phyloP scores from a whole-genome alignment of 2,329 filamentous ascomycete genomes.

The Colletotrichum sp. region DNA sequence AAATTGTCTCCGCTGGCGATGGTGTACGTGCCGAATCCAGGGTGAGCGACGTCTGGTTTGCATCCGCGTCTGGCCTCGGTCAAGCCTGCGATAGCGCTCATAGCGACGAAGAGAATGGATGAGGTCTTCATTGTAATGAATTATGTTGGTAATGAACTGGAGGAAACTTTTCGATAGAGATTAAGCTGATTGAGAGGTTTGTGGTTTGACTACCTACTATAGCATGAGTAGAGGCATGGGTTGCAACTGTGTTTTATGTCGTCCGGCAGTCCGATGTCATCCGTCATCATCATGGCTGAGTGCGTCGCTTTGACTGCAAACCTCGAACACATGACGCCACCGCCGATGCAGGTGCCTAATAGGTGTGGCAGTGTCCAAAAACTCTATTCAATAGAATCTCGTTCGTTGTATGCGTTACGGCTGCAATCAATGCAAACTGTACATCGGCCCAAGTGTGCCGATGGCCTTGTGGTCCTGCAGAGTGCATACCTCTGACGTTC shows the following conservation, averaged over 20 bases:
- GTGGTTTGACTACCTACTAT: not conserved
- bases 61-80: not conserved
- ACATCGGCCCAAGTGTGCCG: not conserved
- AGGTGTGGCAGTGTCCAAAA: not conserved
- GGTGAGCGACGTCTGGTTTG: not conserved
- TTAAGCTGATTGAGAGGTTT: fast-evolving
- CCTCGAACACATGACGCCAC: not conserved
- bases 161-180: not conserved
- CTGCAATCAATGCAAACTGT: not conserved
- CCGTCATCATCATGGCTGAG: not conserved
- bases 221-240: not conserved
- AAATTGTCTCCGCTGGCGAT: not conserved
- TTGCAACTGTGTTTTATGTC: not conserved
- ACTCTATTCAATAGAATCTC: not conserved
- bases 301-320: not conserved
- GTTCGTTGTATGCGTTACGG: not conserved
- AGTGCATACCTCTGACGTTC: not conserved
- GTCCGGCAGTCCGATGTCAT: not conserved
- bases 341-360: not conserved
- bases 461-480: not conserved
- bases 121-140: not conserved
- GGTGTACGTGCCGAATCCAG: not conserved
- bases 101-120: not conserved
- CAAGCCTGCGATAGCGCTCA: not conserved
- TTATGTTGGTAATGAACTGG: not conserved